These are phyloP conservation scores for Aegilops tauschii DNA, from an alignment of 176 grass and related monocot genomes.

Conservation along the genomic window DNA sequence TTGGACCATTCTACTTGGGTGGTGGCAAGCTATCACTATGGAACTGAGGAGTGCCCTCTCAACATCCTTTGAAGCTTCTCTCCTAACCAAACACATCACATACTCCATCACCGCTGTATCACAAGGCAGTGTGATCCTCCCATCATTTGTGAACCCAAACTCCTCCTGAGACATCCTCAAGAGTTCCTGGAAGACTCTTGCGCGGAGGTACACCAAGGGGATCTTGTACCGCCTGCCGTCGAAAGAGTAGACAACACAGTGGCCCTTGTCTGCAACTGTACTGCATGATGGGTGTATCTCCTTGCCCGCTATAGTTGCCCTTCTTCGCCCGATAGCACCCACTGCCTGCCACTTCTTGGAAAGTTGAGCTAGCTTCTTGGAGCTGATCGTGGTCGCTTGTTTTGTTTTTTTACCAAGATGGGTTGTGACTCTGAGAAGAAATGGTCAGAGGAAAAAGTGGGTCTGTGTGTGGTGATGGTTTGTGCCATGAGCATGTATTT, in stretches of 20 bases:
- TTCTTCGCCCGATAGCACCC: slow-evolving; percentile 42
- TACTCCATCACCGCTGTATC: slow-evolving; percentile 64
- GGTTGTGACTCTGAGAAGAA: neutral
- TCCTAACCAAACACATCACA: slow-evolving; percentile 44
- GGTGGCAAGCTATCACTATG: slow-evolving; percentile 42
- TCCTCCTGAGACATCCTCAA: slow-evolving; percentile 36
- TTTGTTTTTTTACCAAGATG: slow-evolving; percentile 4
- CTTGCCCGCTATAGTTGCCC: slow-evolving; percentile 16
- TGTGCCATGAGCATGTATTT: slow-evolving; percentile 25
- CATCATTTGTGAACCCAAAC: slow-evolving; percentile 44
- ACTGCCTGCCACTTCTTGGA: slow-evolving; percentile 68
- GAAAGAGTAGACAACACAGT: slow-evolving; percentile 30
- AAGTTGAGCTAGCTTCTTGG: slow-evolving; percentile 61
- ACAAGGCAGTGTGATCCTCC: slow-evolving; percentile 55
- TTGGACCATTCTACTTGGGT: slow-evolving; percentile 18
- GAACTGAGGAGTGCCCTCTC: slow-evolving; percentile 54
- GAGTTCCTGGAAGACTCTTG: slow-evolving; percentile 44
- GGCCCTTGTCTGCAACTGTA: slow-evolving; percentile 45
- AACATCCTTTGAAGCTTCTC: slow-evolving; percentile 52
- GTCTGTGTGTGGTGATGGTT: slow-evolving; percentile 28
- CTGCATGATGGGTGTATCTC: slow-evolving; percentile 28
- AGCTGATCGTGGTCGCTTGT: slow-evolving; percentile 39
- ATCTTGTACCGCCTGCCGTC: slow-evolving; percentile 53
- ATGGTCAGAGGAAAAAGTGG: neutral
- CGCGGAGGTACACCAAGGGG: slow-evolving; percentile 43